Evolutionary conservation across 2,329 filamentous ascomycete genomes (phyloP).

Genomic region (Eutypa lata): DNA sequence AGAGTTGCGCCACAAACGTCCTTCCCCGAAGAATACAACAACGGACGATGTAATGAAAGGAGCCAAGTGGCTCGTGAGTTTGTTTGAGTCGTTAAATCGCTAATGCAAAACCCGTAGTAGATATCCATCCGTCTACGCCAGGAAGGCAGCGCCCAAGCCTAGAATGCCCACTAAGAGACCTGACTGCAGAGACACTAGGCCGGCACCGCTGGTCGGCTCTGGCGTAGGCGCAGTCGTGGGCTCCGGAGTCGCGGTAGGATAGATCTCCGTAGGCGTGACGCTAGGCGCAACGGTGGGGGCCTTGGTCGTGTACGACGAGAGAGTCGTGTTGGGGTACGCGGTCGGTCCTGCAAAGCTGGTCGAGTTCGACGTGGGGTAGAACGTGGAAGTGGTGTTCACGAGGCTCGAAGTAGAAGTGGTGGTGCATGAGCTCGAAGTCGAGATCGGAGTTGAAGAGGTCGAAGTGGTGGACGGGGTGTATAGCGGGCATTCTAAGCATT

Average conservation of each 20-base stretch:
- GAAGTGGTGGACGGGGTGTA: slow-evolving; percentile 22
- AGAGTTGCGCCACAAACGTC: slow-evolving; percentile 9
- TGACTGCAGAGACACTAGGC: slow-evolving; percentile 19
- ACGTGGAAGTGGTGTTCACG: slow-evolving; percentile 5
- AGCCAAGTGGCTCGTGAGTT: too few species aligned
- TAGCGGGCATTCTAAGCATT: slow-evolving; percentile 18
- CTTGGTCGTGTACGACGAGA: slow-evolving; percentile 7
- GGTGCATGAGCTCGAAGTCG: slow-evolving; percentile 14
- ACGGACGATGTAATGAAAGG: slow-evolving; percentile 2
- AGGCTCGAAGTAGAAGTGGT: slow-evolving; percentile 6
- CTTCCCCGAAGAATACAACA: slow-evolving; percentile 16
- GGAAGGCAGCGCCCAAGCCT: slow-evolving; percentile 23
- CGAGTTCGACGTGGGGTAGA: slow-evolving; percentile 21
- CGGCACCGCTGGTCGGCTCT: slow-evolving; percentile 18
- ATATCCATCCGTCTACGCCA: slow-evolving; percentile 14
- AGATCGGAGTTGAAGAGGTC: slow-evolving; percentile 9
- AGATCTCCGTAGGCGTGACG: slow-evolving; percentile 8
- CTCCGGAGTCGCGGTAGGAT: slow-evolving; percentile 8
- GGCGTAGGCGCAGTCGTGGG: slow-evolving; percentile 11
- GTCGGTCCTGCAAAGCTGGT: slow-evolving; percentile 18
- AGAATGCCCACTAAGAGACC: slow-evolving; percentile 23
- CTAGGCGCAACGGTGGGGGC: slow-evolving; percentile 10
- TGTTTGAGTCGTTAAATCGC: too few species aligned
- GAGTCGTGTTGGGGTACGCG: slow-evolving; percentile 16
- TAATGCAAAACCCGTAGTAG: too few species aligned